Base-by-base conservation (phyloP, 2,329 filamentous ascomycete species). In the Plectosphaerella sp. region DNA sequence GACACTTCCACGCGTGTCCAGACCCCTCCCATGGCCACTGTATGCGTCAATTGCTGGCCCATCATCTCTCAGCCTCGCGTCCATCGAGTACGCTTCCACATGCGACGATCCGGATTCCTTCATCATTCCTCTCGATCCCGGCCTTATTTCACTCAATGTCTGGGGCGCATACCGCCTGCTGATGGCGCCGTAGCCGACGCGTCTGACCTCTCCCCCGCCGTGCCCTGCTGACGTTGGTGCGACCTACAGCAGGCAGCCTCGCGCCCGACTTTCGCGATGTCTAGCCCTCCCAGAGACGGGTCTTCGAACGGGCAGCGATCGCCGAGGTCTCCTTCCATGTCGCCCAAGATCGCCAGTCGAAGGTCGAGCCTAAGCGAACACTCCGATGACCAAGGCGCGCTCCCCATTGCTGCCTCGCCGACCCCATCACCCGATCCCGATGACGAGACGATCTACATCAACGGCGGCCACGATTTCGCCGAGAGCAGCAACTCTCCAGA, bases 321-420 rank as follows among this genome's bases (percentile, higher is more conserved):
- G 65, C 78, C 82, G 61, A 70, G 73, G 58, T 71, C 76, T 58
- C 74, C 76, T 60, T 71, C 76, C 59, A 69, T 65, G 54, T 66
- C 64, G 50, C 67, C 69, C 51, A 63, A 66, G 54, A 62, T 69
- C 48, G 67, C 71, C 57, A 68, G 70, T 55, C 70, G 68, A 53
- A 63, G 79, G 56, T 79, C 79, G 59, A 88, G 80, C 71, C 89
- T 91, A 62, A 90, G 84, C 77, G 89, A 91, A 61, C 78, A 88
- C 55, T 91, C 89, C 62, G 88, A 95, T 63, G 76, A 82, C 61
- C 80, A 82, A 64, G 82, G 87, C 58, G 72, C 75, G 41, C 16
- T 4, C 18, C 41, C 41, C 62, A 73, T 77, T 62, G 73, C 72
- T 58, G 66, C 72, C 63, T 69, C 28, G 57, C 66, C 71, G 39